phyloP scores from a whole-genome alignment of 495 filamentous ascomycete genomes.

The Talaromyces adpressus region DNA sequence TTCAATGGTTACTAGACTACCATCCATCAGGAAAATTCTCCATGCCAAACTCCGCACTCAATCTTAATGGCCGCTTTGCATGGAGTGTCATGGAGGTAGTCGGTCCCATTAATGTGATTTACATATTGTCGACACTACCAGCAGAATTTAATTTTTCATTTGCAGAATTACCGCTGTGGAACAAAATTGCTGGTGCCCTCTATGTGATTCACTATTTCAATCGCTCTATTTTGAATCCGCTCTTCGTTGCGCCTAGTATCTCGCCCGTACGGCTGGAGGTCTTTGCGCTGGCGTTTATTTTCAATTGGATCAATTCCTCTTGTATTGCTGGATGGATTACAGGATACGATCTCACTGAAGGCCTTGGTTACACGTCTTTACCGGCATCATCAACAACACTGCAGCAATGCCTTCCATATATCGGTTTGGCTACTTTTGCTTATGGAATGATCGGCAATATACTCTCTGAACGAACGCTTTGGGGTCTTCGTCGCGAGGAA shows the following conservation, averaged over 20 bases:
- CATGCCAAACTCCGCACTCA: conserved; percentile 53
- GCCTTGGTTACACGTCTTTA: not conserved
- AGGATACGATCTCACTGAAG: conserved; percentile 26
- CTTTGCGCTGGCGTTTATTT: conserved; percentile 50
- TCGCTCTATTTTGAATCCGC: conserved; percentile 74
- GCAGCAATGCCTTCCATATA: conserved; percentile 9
- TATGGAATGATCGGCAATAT: conserved; percentile 75
- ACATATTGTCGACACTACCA: conserved; percentile 65
- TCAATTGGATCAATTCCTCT: conserved; percentile 74
- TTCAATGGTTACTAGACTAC: conserved; percentile 58
- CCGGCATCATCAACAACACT: conserved; percentile 11
- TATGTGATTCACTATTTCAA: conserved; percentile 76
- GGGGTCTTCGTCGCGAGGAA: conserved; percentile 51
- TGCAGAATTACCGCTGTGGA: conserved; percentile 18
- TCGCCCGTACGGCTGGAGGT: conserved; percentile 71
- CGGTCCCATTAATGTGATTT: conserved; percentile 69
- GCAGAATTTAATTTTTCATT: conserved; percentile 11
- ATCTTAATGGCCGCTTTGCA: conserved; percentile 78
- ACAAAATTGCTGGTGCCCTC: conserved; percentile 25
- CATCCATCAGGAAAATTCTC: conserved; percentile 86
- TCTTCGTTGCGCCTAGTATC: conserved; percentile 79
- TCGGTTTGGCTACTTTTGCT: conserved; percentile 55
- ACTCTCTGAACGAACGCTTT: conserved; percentile 57
- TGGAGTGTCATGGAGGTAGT: conserved; percentile 85
- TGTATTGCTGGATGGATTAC: conserved; percentile 74